Percentiles rank a stretch among this genome's conserved stretches.
These are phyloP conservation scores for Brassica carinata DNA, from an alignment of 345 rosid genomes.

Conservation along the genomic window DNA sequence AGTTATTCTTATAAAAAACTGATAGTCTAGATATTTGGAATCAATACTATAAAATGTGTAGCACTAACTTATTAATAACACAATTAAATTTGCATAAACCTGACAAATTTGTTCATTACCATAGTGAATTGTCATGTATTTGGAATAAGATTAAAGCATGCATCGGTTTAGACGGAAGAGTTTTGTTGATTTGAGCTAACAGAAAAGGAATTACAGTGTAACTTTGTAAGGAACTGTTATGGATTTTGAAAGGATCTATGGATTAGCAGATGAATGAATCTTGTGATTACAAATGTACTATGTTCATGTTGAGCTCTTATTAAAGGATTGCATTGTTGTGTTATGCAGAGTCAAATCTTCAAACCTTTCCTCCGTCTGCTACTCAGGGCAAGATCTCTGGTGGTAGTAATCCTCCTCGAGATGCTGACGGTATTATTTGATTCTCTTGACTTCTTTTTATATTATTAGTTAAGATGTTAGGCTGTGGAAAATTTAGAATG, in stretches of 20 bases:
- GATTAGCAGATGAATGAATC: not conserved
- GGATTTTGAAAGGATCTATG: not conserved
- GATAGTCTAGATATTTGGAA: no score
- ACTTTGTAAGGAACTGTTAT: not conserved
- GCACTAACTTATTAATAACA: not conserved
- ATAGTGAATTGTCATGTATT: no score
- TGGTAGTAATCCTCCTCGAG: conserved; percentile 69
- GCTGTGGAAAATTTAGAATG: not conserved
- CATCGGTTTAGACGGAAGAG: not conserved
- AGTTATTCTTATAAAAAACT: no score
- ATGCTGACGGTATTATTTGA: conserved; percentile 69
- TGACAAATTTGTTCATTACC: no score
- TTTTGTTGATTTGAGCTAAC: not conserved
- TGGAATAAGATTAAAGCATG: not conserved
- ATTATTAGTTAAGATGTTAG: not conserved
- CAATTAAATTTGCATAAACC: not conserved
- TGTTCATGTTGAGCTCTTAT: conserved; percentile 9
- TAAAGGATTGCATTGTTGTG: conserved; percentile 8
- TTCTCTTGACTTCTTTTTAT: not conserved
- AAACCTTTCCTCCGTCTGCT: conserved; percentile 72
- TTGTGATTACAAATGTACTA: not conserved
- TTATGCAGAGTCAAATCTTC: conserved; percentile 73
- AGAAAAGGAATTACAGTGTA: not conserved
- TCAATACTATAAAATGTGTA: no score
- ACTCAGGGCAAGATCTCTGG: conserved; percentile 75